These are phyloP conservation scores for Epichloe scottii DNA, from an alignment of 2,329 filamentous ascomycete species.

Conservation along the genomic window DNA sequence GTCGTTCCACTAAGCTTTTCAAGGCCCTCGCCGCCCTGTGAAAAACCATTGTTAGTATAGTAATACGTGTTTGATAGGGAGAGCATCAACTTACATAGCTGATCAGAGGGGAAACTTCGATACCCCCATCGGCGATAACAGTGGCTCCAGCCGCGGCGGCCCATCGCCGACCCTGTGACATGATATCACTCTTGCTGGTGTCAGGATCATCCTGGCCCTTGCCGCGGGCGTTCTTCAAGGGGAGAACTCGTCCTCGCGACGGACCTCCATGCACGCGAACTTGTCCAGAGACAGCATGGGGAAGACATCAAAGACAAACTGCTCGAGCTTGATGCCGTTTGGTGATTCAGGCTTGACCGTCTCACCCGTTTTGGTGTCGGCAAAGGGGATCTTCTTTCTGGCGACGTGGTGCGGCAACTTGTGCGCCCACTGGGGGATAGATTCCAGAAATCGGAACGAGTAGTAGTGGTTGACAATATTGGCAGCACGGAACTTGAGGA, in stretches of 20 bases:
- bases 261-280: slow-evolving; percentile 93
- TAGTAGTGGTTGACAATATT: slow-evolving; percentile 99
- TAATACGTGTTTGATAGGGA: background rate
- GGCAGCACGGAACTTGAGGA: slow-evolving; percentile 91
- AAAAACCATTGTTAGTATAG: background rate
- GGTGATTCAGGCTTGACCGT: slow-evolving; percentile 84
- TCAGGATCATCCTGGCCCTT: slow-evolving; percentile 89
- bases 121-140: slow-evolving; percentile 56
- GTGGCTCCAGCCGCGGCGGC: slow-evolving; percentile 63
- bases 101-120: slow-evolving; percentile 85
- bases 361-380: slow-evolving; percentile 64
- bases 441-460: slow-evolving; percentile 83
- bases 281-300: slow-evolving; percentile 73
- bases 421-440: slow-evolving; percentile 75
- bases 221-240: slow-evolving; percentile 83
- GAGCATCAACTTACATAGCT: slow-evolving; percentile 67
- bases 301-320: slow-evolving; percentile 98
- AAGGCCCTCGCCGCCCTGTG: slow-evolving; percentile 49
- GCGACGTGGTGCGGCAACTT: slow-evolving; percentile 91
- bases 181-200: slow-evolving; percentile 82
- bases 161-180: slow-evolving; percentile 83
- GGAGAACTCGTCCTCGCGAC: slow-evolving; percentile 94
- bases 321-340: slow-evolving; percentile 97
- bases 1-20: slow-evolving; percentile 40
- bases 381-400: slow-evolving; percentile 92